Percentiles rank a stretch among this genome's conserved stretches.
Evolutionary conservation across 108 stramenopile species (phyloP).

Genomic region (Nitzschia putrida): DNA sequence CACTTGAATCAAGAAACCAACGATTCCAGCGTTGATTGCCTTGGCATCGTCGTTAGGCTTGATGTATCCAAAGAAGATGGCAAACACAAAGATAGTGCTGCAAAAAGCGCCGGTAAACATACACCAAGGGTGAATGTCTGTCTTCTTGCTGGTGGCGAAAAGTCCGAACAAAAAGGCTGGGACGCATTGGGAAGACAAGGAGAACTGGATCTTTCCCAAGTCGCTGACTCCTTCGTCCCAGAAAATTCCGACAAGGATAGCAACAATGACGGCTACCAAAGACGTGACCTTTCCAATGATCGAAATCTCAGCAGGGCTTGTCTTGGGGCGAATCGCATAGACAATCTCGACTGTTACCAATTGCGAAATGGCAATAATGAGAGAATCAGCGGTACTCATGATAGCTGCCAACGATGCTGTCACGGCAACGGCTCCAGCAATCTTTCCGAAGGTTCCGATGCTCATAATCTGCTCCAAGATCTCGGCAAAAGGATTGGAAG

Average conservation of each 20-base stretch:
- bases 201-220: constrained; percentile 19
- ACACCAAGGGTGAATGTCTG: constrained; percentile 17
- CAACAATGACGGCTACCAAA: constrained; percentile 1
- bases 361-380: constrained; percentile 46
- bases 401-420: constrained; percentile 44
- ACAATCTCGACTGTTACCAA: constrained; percentile 35
- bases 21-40: constrained; percentile 21
- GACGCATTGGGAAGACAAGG: constrained; percentile 15
- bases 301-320: background rate
- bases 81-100: background rate
- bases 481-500: constrained; percentile 17
- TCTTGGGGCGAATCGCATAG: constrained; percentile 17
- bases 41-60: background rate
- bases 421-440: constrained; percentile 28
- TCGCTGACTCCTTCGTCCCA: constrained; percentile 26
- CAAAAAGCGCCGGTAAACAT: background rate
- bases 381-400: constrained; percentile 51
- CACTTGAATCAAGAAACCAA: constrained; percentile 9
- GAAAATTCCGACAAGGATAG: background rate
- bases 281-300: constrained; percentile 31
- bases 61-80: constrained; percentile 10
- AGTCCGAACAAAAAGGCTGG: constrained; percentile 32
- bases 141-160: constrained; percentile 6
- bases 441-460: constrained; percentile 25
- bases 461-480: constrained; percentile 32